Evolutionary conservation across 352 stramenopile species (phyloP), one percentile per base, ranked within the genome.

Genomic region (Phytophthora syringae): DNA sequence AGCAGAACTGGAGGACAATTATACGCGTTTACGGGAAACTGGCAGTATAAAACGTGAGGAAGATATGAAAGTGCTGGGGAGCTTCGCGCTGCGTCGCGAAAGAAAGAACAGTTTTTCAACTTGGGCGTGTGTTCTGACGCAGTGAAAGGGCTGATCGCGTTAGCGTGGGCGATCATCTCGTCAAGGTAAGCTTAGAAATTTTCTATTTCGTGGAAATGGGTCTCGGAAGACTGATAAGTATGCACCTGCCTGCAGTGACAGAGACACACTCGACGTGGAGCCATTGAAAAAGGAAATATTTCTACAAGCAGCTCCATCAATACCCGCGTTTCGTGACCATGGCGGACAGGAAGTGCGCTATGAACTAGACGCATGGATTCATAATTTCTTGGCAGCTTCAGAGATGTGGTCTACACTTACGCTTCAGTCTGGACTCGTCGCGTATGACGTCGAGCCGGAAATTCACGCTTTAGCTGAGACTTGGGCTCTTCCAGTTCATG

Each of bases 1-100:
- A 53, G 67, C 56, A 16, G 64, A 79, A 12, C 50, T 90, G 12
- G 78, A 89, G 39, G 70, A 69, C 12, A 79, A 90, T 48, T 89
- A 89, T 37, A 39, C 66, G 22, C 71, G 47, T 1, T 64, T 89
- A 15, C 70, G 69, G 12, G 73, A 79, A 34, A 45, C 60, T 57
- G 79, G 80, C 15, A 60, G 40, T 32, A 18, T 25, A 2, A 79
- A 62, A n/a, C 72, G 79, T 54, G 72, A 87, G 44, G 34, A 58
- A 49, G 74, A 82, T 24, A 60, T 57, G 49, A 58, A 74, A 20
- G 60, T 68, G 16, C 42, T 6, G 36, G 70, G 22, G 64, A 67
- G 3, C 55, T 88, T 55, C 79, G 76, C 12, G 34, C 22, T 21
- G 44, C 69, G 27, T 67, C 52, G 27, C 39, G 59, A 18, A 70